Base-by-base conservation (phyloP, 768 basidiomycete genomes). In the Boletus rufocinnamomeus region DNA sequence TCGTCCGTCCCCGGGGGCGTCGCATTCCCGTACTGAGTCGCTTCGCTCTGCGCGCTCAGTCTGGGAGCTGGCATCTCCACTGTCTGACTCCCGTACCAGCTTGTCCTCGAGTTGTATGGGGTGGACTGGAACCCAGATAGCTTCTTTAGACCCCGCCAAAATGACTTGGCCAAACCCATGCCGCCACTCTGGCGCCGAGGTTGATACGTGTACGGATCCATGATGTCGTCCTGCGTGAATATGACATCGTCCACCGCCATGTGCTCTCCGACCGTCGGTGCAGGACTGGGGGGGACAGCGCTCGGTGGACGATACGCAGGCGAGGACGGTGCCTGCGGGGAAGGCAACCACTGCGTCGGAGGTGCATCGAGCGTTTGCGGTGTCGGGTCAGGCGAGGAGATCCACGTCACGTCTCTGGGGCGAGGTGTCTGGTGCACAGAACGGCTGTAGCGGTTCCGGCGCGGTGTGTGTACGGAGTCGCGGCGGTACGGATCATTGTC, bases 131-230 rank as follows among this genome's bases (percentile, higher is more conserved):
- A 58, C 40, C 63, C 63, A 47, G 69, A 64, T 25, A 69, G 61
- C 51, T 70, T 73, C 60, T 70, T 75, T 9, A 79, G 54, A 5
- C 74, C 72, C 1, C 66, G 64, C 53, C 77, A 73, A 21, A 79
- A 57, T 1, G 72, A 69, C 19, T 67, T 69, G 5, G 72, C 55
- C 17, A 75, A 57, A 40, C 66, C 56, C 6, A 25, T 58, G n/a
- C 60, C 52, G 30, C 57, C 28, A 32, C 52, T 41, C 35, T 38
- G 61, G 21, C 50, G 62, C 25, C 58, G 54, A 2, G 61, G 61
- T 2, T 34, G 64, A 7, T 54, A 62, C 27, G 6, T 2, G n/a
- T 52, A 61, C 9, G 56, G 55, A 5, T 58, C 62, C 1, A 48
- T 30, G 8, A 50, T 21, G 19, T 43, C 57, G 8, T 56, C 50